Base-by-base conservation (phyloP, 371 early-diverging fungal genomes). In the Rhizomucor pusillus region DNA sequence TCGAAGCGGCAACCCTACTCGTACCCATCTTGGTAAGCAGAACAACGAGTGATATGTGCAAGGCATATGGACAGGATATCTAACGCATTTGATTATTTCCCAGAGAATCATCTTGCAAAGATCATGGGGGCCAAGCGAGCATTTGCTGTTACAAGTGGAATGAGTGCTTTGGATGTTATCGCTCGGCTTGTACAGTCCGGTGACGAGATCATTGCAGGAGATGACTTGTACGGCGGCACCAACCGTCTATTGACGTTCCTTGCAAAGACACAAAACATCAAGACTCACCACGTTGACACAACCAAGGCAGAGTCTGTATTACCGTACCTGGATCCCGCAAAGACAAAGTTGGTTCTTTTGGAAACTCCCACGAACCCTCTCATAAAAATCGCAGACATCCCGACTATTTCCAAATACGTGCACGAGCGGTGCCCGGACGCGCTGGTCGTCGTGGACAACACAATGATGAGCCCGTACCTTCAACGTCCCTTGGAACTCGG, bases 341-440 rank as follows among this genome's bases (percentile, higher is more conserved):
- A 89, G 64, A 95, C 96, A 1, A 78, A 87, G 0, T 61, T 87
- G 29, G 85, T 96, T 24, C 62, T 92, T 20, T 81, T 95, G 18
- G 95, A 95, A 63, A 87, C 93, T 1, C 95, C 95, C 4, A 92
- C 95, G 33, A 95, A 95, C 72, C 95, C 95, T 5, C 60, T 90
- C 52, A 86, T 93, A 65, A 88, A 90, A 56, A 86, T 95, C 45
- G 84, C 81, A 19, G 93, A 95, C 64, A 88, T 95, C 37, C 84
- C 81, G 25, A 75, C 84, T 50, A 90, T 93, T 54, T 65, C 82
- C 23, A 68, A 79, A 47, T 62, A 86, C 23, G 93, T 90, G 1
- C 85, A 87, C 44, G 80, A 71, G 50, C 66, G 69, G 19, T 85
- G 84, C 54, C 90, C 91, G 3, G 74, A 82, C 45, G 90, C 89